These are phyloP conservation scores for Asterochloris sp. DNA, from an alignment of 139 green algal species.

Conservation along the genomic window DNA sequence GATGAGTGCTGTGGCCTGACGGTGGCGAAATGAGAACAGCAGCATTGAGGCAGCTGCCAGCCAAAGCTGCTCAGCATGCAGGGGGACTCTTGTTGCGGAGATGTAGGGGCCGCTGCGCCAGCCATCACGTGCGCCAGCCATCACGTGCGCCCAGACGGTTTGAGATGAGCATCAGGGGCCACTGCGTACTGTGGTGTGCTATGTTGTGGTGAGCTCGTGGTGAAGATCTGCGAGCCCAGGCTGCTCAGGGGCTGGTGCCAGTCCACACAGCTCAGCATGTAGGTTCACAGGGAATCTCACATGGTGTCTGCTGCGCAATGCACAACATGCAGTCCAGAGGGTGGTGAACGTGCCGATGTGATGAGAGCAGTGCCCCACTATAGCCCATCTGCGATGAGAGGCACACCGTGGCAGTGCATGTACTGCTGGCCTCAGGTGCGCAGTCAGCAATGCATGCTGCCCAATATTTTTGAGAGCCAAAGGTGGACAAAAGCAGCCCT, in stretches of 20 bases:
- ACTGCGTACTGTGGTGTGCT: no score
- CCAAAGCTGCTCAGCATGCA: neutral
- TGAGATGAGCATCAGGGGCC: neutral
- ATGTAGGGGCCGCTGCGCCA: neutral
- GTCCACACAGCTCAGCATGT: no score
- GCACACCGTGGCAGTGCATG: neutral
- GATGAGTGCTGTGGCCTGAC: neutral
- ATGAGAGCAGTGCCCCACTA: neutral
- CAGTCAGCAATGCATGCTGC: neutral
- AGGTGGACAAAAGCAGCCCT: conserved; percentile 13
- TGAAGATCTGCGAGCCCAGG: no score
- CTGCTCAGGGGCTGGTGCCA: no score
- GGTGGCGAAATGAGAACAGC: neutral
- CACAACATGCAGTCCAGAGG: neutral
- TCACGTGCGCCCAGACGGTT: neutral
- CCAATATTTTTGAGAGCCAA: no score
- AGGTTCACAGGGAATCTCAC: no score
- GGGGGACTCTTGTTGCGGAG: neutral
- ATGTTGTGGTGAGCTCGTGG: no score
- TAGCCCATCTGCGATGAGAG: neutral
- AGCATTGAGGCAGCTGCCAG: neutral
- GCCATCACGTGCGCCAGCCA: neutral
- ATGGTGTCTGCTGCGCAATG: no score
- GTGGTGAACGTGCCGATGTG: neutral
- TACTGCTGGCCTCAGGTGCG: neutral